phyloP scores from a whole-genome alignment of 2,329 filamentous ascomycete species.

The Clarireedia homoeocarpa region DNA sequence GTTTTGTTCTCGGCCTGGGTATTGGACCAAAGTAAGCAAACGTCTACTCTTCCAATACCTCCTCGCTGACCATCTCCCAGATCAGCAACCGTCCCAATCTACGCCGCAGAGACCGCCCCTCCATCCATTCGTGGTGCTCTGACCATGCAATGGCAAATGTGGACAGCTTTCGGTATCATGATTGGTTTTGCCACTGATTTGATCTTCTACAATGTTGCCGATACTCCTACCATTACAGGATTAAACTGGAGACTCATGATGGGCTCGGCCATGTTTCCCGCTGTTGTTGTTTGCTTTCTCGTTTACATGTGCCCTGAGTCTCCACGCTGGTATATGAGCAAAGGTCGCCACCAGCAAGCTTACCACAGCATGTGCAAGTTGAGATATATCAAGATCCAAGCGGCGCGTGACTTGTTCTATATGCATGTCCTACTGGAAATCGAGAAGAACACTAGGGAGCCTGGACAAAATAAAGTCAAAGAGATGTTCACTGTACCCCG shows the following conservation, averaged over 20 bases:
- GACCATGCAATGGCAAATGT: slow-evolving; percentile 45
- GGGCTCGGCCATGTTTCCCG: slow-evolving; percentile 57
- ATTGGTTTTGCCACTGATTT: neutral
- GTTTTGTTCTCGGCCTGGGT: slow-evolving; percentile 51
- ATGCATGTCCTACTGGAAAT: slow-evolving; percentile 45
- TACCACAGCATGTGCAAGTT: slow-evolving; percentile 48
- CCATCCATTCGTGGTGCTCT: slow-evolving; percentile 40
- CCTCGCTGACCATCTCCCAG: neutral
- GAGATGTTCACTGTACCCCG: slow-evolving; percentile 54
- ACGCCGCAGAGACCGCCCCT: slow-evolving; percentile 47
- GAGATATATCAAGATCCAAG: slow-evolving; percentile 50
- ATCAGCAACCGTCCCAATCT: slow-evolving; percentile 41
- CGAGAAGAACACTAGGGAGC: slow-evolving; percentile 32
- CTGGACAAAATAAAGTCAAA: slow-evolving; percentile 42
- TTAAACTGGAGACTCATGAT: slow-evolving; percentile 59
- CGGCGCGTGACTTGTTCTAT: slow-evolving; percentile 55
- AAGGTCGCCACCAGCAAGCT: slow-evolving; percentile 45
- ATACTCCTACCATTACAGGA: slow-evolving; percentile 48
- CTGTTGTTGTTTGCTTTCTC: slow-evolving; percentile 48
- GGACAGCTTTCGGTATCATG: slow-evolving; percentile 47
- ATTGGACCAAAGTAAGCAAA: slow-evolving; percentile 46
- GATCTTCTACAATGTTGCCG: slow-evolving; percentile 50
- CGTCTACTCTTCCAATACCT: neutral
- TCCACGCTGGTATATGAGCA: slow-evolving; percentile 60
- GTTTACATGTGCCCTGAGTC: slow-evolving; percentile 58